These are phyloP conservation scores for Fonsecaea pedrosoi DNA, from an alignment of 2,329 filamentous ascomycete genomes.

Conservation along the genomic window DNA sequence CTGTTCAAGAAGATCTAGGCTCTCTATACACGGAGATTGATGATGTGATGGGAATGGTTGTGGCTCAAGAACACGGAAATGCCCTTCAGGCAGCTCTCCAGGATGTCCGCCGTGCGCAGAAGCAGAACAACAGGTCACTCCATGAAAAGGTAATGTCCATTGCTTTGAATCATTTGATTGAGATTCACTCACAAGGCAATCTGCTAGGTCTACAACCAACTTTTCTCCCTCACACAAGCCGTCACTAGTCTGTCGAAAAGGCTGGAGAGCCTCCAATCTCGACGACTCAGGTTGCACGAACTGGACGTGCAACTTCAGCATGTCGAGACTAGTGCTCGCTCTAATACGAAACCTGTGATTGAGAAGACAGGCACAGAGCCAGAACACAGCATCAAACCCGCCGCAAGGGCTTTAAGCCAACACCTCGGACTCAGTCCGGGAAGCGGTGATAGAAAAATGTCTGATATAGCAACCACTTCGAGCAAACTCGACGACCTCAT, in stretches of 20 bases:
- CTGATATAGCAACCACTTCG: not conserved
- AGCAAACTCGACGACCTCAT: not conserved
- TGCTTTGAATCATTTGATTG: not conserved
- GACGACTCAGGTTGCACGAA: conserved; percentile 15
- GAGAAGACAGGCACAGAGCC: not conserved
- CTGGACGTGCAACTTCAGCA: not conserved
- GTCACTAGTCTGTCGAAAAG: conserved; percentile 17
- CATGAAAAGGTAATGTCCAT: conserved; percentile 16
- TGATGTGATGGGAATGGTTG: conserved; percentile 36
- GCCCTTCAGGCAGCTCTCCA: conserved; percentile 14
- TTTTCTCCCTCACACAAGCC: conserved; percentile 22
- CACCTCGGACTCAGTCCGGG: conserved; percentile 20
- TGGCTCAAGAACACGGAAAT: conserved; percentile 32
- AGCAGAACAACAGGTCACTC: conserved; percentile 5
- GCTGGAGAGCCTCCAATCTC: conserved; percentile 28
- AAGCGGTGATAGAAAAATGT: not conserved
- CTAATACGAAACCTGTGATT: not conserved
- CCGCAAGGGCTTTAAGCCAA: conserved; percentile 17
- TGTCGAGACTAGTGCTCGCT: conserved; percentile 1
- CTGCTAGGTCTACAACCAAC: conserved; percentile 18
- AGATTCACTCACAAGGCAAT: not conserved
- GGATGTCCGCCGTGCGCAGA: conserved; percentile 8
- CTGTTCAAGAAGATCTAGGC: conserved; percentile 30
- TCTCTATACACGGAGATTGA: conserved; percentile 38
- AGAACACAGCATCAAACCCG: conserved; percentile 3